Percentiles rank a stretch among this genome's conserved stretches.
Evolutionary conservation across 176 grass and related monocot genomes (phyloP).

Genomic region (Eremochloa ophiuroides): DNA sequence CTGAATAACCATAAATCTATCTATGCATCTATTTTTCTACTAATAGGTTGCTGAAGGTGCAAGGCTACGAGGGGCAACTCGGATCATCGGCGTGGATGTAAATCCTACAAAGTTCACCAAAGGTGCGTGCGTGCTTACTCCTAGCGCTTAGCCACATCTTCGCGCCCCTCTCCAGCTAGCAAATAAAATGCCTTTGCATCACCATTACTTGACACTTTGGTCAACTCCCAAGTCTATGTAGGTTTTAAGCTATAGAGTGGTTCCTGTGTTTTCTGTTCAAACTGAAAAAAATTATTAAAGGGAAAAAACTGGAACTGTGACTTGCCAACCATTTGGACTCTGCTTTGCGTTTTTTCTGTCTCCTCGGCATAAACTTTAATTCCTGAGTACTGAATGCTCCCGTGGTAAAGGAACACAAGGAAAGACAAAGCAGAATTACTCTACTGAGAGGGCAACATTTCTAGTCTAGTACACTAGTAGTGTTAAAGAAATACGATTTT

Average conservation of each 20-base stretch:
- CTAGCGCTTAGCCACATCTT: background rate
- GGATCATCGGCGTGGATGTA: constrained; percentile 72
- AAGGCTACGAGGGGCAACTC: constrained; percentile 42
- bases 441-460: background rate
- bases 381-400: too few relatives aligned
- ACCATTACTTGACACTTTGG: background rate
- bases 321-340: too few relatives aligned
- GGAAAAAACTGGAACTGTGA: too few relatives aligned
- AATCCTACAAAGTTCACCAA: constrained; percentile 62
- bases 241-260: too few relatives aligned
- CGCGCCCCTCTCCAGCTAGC: background rate
- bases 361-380: too few relatives aligned
- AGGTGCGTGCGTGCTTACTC: constrained; percentile 33
- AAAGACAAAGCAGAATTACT: too few relatives aligned
- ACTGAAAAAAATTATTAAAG: too few relatives aligned
- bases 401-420: too few relatives aligned
- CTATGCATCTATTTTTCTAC: background rate
- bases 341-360: too few relatives aligned
- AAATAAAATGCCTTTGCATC: background rate
- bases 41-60: constrained; percentile 71
- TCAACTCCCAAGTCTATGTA: too few relatives aligned
- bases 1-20: background rate
- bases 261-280: background rate
- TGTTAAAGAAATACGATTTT: background rate
- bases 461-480: background rate